A percentile compares a stretch with the other conserved stretches of the same genome.
These are phyloP conservation scores for Tetracentron sinense DNA, from an alignment of 164 flowering plant species.

Conservation along the genomic window DNA sequence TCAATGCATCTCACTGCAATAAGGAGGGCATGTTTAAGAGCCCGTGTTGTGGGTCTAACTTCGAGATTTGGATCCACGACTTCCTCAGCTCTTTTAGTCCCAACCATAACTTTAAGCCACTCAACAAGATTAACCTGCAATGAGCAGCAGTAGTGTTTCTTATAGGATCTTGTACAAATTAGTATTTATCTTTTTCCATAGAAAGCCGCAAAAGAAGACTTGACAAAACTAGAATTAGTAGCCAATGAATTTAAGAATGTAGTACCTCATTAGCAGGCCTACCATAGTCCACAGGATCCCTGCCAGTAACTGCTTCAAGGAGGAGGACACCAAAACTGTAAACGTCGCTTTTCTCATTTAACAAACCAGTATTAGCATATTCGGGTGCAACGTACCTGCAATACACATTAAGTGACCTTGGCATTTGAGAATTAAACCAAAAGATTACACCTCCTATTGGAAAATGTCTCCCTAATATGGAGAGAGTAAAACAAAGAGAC, in stretches of 20 bases:
- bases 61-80: conserved; percentile 39
- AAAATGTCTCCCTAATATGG: background rate
- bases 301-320: conserved; percentile 45
- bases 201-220: background rate
- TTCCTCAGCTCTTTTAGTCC: conserved; percentile 35
- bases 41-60: conserved; percentile 34
- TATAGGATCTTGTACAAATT: background rate
- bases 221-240: background rate
- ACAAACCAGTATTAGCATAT: conserved; percentile 48
- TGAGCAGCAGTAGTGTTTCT: background rate
- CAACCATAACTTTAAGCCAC: conserved; percentile 52
- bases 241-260: background rate
- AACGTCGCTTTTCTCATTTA: conserved; percentile 49
- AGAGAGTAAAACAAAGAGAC: background rate
- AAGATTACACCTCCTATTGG: background rate
- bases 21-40: conserved; percentile 38
- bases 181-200: background rate
- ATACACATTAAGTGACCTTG: background rate
- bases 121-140: conserved; percentile 48
- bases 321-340: conserved; percentile 53
- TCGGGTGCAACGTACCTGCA: conserved; percentile 59
- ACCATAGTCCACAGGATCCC: conserved; percentile 52
- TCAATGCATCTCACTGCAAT: conserved; percentile 46
- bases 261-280: conserved; percentile 44
- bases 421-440: background rate